These are phyloP conservation scores for Physcomitrium patens DNA, from an alignment of 225 moss, liverwort and hornwort genomes.

Conservation along the genomic window DNA sequence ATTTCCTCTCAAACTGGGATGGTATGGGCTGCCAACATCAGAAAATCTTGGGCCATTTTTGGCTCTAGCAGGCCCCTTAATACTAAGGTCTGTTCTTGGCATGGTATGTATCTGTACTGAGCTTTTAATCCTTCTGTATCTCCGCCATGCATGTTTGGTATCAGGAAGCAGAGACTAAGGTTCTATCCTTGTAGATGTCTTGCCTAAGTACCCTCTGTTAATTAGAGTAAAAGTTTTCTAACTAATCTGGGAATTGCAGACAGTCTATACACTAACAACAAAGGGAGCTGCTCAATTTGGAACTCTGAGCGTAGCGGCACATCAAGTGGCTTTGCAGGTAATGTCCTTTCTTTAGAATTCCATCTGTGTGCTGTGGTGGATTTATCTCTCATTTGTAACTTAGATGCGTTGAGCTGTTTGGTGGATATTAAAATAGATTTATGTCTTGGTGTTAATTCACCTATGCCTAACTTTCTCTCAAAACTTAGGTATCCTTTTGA, in stretches of 20 bases:
- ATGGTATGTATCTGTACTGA: constrained; percentile 66
- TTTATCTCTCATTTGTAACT: not conserved
- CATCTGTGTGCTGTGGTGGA: not conserved
- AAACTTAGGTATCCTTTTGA: not conserved
- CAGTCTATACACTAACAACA: constrained; percentile 68
- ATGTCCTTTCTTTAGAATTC: not conserved
- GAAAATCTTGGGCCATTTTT: constrained; percentile 73
- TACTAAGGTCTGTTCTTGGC: constrained; percentile 69
- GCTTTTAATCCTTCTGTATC: constrained; percentile 26
- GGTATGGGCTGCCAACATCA: constrained; percentile 75
- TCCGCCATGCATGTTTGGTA: not conserved
- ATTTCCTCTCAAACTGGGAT: constrained; percentile 65
- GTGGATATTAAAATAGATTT: not conserved
- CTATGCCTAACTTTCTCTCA: not conserved
- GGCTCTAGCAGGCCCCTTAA: constrained; percentile 73
- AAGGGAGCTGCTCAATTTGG: constrained; percentile 75
- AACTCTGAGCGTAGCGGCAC: constrained; percentile 73
- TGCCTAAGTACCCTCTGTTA: not conserved
- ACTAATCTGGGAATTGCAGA: constrained; percentile 42
- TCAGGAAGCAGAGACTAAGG: not conserved
- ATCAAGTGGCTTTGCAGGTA: constrained; percentile 91
- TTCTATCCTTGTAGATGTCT: not conserved
- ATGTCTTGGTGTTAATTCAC: constrained; percentile 14
- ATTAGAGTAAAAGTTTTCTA: no score
- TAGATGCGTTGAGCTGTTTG: not conserved